Evolutionary conservation across 176 grass and related monocot species (phyloP), one percentile per base, ranked within the genome.

Genomic region (Triticum timopheevii): DNA sequence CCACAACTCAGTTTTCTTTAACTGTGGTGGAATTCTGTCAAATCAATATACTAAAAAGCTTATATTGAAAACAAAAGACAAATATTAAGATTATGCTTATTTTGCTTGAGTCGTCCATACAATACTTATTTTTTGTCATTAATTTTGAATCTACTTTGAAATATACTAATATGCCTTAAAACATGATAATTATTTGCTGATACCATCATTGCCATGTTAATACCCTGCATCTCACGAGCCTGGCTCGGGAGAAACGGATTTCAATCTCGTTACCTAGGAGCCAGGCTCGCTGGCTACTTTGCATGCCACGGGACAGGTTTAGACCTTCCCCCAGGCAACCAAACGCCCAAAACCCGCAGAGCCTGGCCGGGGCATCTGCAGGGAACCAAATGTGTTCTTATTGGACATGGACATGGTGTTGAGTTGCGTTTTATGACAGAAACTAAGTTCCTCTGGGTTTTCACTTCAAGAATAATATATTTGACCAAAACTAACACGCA

Each of bases 61-160:
- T 73, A 73, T 45, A 73, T 25, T 73, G 70, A 73, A 73, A 73
- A 15, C 13, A 80, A 79, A 81, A 45, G 34, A 80, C 15, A 70
- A 69, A 68, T 68, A 68, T 50, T 81, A 81, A 79, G 35, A 81
- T 81, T 82, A 82, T 83, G 40, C 40, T 83, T 83, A 72, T 83
- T 83, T 72, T 61, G 22, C 49, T 61, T 83, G 49, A 83, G 30
- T 73, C 2, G 20, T 73, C 33, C 64, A 12, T 54, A 68, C 79
- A 82, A 69, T 82, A 69, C 64, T 82, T 82, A 82, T 49, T 50
- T 82, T 81, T 69, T 82, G 10, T 82, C 80, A 69, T 69, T 52
- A 69, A 82, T 69, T 82, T 44, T 52, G 45, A 81, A 81, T 81
- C 13, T 67, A 49, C 39, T 49, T 68, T 81, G 8, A 82, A 69